Percentiles rank a stretch among this genome's conserved stretches.
These are phyloP conservation scores for Backusella tarrabulga DNA, from an alignment of 192 early-diverging fungal species.

Conservation along the genomic window DNA sequence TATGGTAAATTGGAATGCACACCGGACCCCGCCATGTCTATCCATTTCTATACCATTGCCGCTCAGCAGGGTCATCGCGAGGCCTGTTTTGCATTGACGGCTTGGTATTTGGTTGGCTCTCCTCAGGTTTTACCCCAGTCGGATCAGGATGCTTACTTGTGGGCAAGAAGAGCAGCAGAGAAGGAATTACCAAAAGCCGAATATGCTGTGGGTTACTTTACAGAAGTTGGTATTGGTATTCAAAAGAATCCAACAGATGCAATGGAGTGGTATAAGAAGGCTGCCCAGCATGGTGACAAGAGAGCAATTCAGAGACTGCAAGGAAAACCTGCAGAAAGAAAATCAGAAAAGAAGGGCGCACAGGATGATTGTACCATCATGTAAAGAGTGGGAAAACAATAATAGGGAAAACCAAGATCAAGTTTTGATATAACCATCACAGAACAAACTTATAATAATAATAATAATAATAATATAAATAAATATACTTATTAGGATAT, in stretches of 20 bases:
- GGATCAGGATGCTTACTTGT: slow-evolving; percentile 60
- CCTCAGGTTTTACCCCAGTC: slow-evolving; percentile 54
- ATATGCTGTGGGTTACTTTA: slow-evolving; percentile 66
- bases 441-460: no score
- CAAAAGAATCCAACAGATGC: slow-evolving; percentile 52
- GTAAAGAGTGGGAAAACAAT: slow-evolving; percentile 1
- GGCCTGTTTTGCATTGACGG: slow-evolving; percentile 59
- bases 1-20: slow-evolving; percentile 59
- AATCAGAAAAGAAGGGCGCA: slow-evolving; percentile 39
- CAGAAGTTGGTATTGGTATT: slow-evolving; percentile 62
- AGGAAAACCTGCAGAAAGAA: slow-evolving; percentile 41
- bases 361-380: slow-evolving; percentile 47
- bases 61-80: slow-evolving; percentile 64
- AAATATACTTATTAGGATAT: no score
- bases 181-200: slow-evolving; percentile 58
- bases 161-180: slow-evolving; percentile 61
- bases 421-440: no score
- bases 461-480: no score
- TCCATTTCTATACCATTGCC: slow-evolving; percentile 62
- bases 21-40: slow-evolving; percentile 50
- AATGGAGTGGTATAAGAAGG: slow-evolving; percentile 63
- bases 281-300: slow-evolving; percentile 62
- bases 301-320: slow-evolving; percentile 54
- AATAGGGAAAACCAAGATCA: background rate
- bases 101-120: slow-evolving; percentile 68